phyloP scores from a whole-genome alignment of 257 asterid species.

The Sherardia arvensis region DNA sequence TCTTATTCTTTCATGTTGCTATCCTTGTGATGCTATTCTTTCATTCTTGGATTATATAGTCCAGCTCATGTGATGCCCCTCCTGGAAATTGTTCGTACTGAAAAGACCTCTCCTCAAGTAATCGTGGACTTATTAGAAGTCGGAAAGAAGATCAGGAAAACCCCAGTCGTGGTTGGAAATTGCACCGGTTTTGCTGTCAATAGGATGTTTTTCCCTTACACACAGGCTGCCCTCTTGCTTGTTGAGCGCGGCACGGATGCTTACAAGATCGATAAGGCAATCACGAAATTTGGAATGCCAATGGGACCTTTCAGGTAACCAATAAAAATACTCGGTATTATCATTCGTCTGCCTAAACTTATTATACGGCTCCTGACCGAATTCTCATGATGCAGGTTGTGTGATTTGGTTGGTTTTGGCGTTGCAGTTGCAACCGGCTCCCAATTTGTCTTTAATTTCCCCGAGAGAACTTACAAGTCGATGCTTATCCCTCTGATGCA shows the following conservation, averaged over 20 bases:
- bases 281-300: conserved; percentile 90
- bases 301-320: conserved; percentile 95
- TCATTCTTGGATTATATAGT: conserved; percentile 33
- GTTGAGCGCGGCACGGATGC: conserved; percentile 83
- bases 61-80: conserved; percentile 99
- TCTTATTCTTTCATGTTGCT: not conserved
- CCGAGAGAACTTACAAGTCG: conserved; percentile 79
- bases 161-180: conserved; percentile 91
- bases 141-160: conserved; percentile 87
- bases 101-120: conserved; percentile 77
- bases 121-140: conserved; percentile 76
- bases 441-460: conserved; percentile 62
- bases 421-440: conserved; percentile 84
- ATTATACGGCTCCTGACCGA: not conserved
- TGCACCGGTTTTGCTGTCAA: conserved; percentile 98
- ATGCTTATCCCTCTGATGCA: conserved; percentile 85
- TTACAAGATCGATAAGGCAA: conserved; percentile 62
- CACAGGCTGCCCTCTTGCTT: conserved; percentile 77
- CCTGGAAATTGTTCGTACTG: conserved; percentile 80
- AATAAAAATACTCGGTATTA: not conserved
- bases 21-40: conserved; percentile 2
- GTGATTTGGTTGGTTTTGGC: conserved; percentile 89
- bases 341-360: not conserved
- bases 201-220: conserved; percentile 90
- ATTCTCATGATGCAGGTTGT: conserved; percentile 35